Conservation (phyloP, 2,329 filamentous ascomycete genomes). For the Penicillium paneum region DNA sequence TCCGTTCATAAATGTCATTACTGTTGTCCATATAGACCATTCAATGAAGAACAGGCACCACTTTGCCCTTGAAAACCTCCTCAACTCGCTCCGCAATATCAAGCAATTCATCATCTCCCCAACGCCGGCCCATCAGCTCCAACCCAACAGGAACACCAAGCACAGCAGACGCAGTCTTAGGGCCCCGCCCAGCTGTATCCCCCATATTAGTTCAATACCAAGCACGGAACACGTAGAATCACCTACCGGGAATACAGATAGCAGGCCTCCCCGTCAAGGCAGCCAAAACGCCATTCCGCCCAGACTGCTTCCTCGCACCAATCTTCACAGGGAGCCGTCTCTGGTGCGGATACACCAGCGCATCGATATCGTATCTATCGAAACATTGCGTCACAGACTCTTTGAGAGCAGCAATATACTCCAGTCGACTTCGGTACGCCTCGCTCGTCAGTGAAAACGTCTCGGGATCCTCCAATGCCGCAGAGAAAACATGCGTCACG, state of each 20-base stretch:
- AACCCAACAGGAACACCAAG: constrained; percentile 62
- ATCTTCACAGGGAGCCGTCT: constrained; percentile 60
- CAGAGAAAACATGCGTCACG: constrained; percentile 59
- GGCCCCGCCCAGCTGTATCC: constrained; percentile 48
- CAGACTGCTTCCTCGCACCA: constrained; percentile 56
- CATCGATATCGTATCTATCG: constrained; percentile 50
- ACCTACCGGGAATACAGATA: constrained; percentile 41
- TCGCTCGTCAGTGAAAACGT: constrained; percentile 52
- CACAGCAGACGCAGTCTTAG: constrained; percentile 48
- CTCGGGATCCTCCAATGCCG: constrained; percentile 52
- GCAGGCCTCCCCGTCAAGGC: constrained; percentile 54
- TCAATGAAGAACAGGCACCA: constrained; percentile 35
- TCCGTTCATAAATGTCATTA: background rate
- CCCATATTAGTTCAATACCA: background rate
- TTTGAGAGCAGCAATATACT: constrained; percentile 54
- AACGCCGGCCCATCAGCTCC: constrained; percentile 60
- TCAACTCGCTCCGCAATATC: constrained; percentile 54
- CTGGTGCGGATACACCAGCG: constrained; percentile 63
- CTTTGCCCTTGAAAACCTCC: constrained; percentile 46
- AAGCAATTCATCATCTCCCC: constrained; percentile 54
- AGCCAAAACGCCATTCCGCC: constrained; percentile 57
- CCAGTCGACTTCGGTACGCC: constrained; percentile 49
- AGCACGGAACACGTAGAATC: constrained; percentile 23
- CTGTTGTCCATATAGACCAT: background rate
- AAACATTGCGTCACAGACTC: constrained; percentile 53